These are phyloP conservation scores for Phytopythium kandeliae DNA, from an alignment of 352 stramenopile species.

Conservation along the genomic window DNA sequence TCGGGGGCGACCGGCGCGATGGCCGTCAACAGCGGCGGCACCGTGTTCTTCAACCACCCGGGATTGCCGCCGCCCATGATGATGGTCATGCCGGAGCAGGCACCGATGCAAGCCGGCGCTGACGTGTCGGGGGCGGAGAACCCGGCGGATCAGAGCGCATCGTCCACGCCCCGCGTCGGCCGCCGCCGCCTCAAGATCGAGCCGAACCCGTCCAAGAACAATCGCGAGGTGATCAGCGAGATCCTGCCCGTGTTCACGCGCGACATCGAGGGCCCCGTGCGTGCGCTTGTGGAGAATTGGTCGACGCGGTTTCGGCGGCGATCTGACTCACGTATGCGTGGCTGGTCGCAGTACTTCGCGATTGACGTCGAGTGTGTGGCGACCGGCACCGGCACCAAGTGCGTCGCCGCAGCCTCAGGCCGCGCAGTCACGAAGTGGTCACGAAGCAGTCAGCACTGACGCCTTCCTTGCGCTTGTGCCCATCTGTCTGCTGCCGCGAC, in stretches of 20 bases:
- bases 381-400: conserved; percentile 76
- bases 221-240: conserved; percentile 69
- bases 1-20: conserved; percentile 3
- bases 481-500: not conserved
- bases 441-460: too few relatives aligned
- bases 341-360: conserved; percentile 66
- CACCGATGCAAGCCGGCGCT: conserved; percentile 4
- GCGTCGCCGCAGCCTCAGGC: too few relatives aligned
- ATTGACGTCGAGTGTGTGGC: conserved; percentile 94
- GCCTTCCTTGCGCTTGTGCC: not conserved
- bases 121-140: conserved; percentile 11
- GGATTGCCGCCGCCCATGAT: conserved; percentile 19
- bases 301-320: not conserved
- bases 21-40: conserved; percentile 13
- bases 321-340: not conserved
- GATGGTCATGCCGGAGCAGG: conserved; percentile 9
- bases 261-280: conserved; percentile 72
- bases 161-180: conserved; percentile 4
- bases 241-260: conserved; percentile 69
- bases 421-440: too few relatives aligned
- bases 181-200: conserved; percentile 56
- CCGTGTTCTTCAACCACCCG: conserved; percentile 28
- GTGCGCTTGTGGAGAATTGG: too few relatives aligned
- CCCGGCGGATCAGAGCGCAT: conserved; percentile 5
- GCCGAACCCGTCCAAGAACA: conserved; percentile 57